Percentiles rank a stretch among this genome's conserved stretches.
phyloP scores from a whole-genome alignment of 257 asterid species.

The Nicotiana otophora region DNA sequence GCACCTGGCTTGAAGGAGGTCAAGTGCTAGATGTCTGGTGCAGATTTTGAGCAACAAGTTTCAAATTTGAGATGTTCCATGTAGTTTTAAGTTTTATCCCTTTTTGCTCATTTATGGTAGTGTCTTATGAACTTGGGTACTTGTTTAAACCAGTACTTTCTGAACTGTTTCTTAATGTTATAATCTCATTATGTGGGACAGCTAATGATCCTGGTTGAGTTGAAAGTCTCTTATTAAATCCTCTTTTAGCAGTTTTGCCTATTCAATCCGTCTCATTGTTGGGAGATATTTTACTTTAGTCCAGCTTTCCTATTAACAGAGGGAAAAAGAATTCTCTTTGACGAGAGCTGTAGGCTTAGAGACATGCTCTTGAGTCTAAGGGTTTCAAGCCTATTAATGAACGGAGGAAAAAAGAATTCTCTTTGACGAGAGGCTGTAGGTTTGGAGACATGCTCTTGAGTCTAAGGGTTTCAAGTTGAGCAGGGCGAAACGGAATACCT shows the following conservation, averaged over 20 bases:
- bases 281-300: not conserved
- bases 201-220: not conserved
- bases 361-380: no score
- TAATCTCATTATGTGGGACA: not conserved
- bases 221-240: not conserved
- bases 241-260: not conserved
- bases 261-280: not conserved
- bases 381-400: not conserved
- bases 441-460: no score
- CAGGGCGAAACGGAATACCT: no score
- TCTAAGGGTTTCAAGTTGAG: no score
- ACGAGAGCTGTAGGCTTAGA: no score
- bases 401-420: not conserved
- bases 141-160: not conserved
- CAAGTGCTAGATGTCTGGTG: conserved; percentile 46
- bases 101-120: not conserved
- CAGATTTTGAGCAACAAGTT: not conserved
- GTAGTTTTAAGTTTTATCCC: not conserved
- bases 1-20: conserved; percentile 77
- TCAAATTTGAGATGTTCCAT: not conserved
- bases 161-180: not conserved
- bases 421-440: no score
- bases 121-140: not conserved
- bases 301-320: not conserved
- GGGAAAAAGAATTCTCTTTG: not conserved